phyloP scores from a whole-genome alignment of 2,329 filamentous ascomycete species.

The Fusarium sp. region DNA sequence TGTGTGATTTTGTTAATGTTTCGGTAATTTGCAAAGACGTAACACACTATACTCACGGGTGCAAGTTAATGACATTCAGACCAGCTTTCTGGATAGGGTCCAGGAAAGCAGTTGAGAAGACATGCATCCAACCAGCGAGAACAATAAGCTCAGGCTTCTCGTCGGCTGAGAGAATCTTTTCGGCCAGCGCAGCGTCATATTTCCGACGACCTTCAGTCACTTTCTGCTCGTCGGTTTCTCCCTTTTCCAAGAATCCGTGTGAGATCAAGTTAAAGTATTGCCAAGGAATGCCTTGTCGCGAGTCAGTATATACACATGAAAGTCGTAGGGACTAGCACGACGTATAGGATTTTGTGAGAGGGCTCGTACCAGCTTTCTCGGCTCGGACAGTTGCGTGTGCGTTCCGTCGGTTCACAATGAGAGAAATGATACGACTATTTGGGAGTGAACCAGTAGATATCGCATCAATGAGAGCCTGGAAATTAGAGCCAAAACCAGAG shows the following conservation, averaged over 20 bases:
- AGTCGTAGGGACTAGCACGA: background rate
- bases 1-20: slow-evolving; percentile 49
- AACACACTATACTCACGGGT: slow-evolving; percentile 76
- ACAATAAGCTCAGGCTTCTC: slow-evolving; percentile 78
- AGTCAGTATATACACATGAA: slow-evolving; percentile 1
- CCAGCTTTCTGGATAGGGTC: slow-evolving; percentile 69
- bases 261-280: slow-evolving; percentile 70
- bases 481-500: slow-evolving; percentile 79
- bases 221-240: slow-evolving; percentile 67
- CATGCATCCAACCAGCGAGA: slow-evolving; percentile 89
- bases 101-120: slow-evolving; percentile 76
- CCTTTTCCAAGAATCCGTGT: slow-evolving; percentile 69
- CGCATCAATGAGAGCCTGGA: slow-evolving; percentile 75
- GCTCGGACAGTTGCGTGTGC: slow-evolving; percentile 56
- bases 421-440: slow-evolving; percentile 55
- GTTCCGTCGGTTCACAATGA: slow-evolving; percentile 59
- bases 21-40: slow-evolving; percentile 18
- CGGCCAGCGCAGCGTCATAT: slow-evolving; percentile 80
- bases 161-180: slow-evolving; percentile 59
- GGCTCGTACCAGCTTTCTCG: slow-evolving; percentile 52
- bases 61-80: slow-evolving; percentile 81
- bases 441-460: slow-evolving; percentile 51
- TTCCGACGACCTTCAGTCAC: slow-evolving; percentile 68
- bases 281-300: slow-evolving; percentile 63
- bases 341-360: background rate